Base-by-base conservation (phyloP, 2,329 filamentous ascomycete genomes). In the Pseudopyrenochaeta lycopersici region DNA sequence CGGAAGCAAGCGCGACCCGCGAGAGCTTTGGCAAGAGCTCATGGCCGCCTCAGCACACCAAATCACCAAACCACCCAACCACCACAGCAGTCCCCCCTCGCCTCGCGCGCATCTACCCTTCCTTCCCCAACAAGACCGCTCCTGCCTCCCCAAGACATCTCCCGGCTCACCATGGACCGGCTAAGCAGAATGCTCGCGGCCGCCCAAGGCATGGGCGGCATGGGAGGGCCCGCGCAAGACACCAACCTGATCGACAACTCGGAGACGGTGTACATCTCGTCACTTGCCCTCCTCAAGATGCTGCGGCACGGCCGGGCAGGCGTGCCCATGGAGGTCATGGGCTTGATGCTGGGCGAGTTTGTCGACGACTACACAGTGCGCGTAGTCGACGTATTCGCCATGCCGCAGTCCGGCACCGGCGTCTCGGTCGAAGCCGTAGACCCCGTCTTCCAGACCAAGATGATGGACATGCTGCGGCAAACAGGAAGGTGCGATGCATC, bases 281-380 rank as follows among this genome's bases (percentile, higher is more conserved):
- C 95, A 43, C 87, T 99, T 57, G 95, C 95, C 46, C 85, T 99
- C 47, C 84, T 99, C 69, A 99, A 99, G 85, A 99, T 99, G 95
- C 85, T 99, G 78, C 89, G 95, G 76, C 95, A 99, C 79, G 95
- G 95, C 62, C 90, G 95, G 65, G 95, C 95, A 35, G 95, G 95
- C 82, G 95, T 99, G 63, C 95, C 95, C 17, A 99, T 99, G 95
- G 95, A 99, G 84, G 95, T 99, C 76, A 99, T 99, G 95, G 95
- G 95, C 59, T 83, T 99, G 76, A 99, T 99, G 95, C 81, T 98
- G 71, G 95, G 95, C 76, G 95, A 98, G 77, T 98, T 99, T 68
- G 94, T 99, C 55, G 95, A 99, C 74, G 95, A 98, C 81, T 99
- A 97, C 80, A 99, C 95, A 54, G 95, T 99, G 59, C 90, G 94